Evolutionary conservation across 2,329 filamentous ascomycete genomes (phyloP).

Genomic region (Xylariaceae sp.): DNA sequence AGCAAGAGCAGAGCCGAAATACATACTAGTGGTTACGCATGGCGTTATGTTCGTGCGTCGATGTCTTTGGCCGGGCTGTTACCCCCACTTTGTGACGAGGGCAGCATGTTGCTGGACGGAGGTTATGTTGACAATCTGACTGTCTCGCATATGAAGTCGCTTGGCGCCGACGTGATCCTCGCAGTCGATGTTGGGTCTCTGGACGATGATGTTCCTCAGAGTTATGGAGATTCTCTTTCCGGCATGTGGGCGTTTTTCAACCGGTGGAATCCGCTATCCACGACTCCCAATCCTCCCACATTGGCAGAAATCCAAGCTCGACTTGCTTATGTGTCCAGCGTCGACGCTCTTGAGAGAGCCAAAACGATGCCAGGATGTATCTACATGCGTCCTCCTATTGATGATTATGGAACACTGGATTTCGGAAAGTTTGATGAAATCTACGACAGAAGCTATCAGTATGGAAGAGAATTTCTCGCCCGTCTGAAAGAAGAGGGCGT

Average conservation of each 20-base stretch:
- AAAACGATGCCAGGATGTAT: constrained; percentile 88
- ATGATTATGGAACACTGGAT: constrained; percentile 88
- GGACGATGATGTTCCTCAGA: constrained; percentile 87
- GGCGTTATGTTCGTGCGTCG: constrained; percentile 92
- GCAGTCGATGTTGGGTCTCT: constrained; percentile 91
- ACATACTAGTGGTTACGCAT: constrained; percentile 94
- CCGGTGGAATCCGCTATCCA: constrained; percentile 93
- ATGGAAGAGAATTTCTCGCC: constrained; percentile 74
- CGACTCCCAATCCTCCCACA: constrained; percentile 85
- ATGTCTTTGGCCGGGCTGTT: constrained; percentile 94
- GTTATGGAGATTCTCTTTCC: constrained; percentile 89
- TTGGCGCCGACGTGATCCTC: constrained; percentile 92
- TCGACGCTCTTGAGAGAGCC: constrained; percentile 89
- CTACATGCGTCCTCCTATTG: constrained; percentile 95
- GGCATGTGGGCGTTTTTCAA: constrained; percentile 95
- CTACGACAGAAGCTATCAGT: constrained; percentile 82
- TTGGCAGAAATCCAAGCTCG: constrained; percentile 93
- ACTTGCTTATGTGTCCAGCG: constrained; percentile 89
- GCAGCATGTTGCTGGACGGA: constrained; percentile 92
- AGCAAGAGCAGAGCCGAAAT: constrained; percentile 88
- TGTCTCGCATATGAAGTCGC: constrained; percentile 91
- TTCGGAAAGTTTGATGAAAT: constrained; percentile 99
- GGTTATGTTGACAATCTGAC: constrained; percentile 97
- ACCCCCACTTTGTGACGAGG: constrained; percentile 92
- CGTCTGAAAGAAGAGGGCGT: constrained; percentile 74